Base-by-base conservation (phyloP, 805 yeast genomes). In the Maudiozyma pseudohumilis region DNA sequence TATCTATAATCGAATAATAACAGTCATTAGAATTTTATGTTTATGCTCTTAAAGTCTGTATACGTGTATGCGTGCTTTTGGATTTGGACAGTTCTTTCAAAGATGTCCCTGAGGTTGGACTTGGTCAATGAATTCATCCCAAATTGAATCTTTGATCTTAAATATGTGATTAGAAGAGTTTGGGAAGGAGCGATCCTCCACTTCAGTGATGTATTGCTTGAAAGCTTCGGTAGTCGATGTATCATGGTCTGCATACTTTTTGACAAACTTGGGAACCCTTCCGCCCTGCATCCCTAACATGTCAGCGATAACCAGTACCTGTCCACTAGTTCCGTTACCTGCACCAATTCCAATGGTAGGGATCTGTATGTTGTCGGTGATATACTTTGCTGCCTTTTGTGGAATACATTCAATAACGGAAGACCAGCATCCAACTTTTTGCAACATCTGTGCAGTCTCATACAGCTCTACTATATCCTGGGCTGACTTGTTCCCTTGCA, bases 271-370 rank as follows among this genome's bases (percentile, higher is more conserved):
- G 2, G 83, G 82, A 17, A 59, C 54, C 32, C 62, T 65, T 0
- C 70, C 69, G 31, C 75, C 75, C 2, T 61, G 65, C 83, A 80
- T 74, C 1, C 96, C 96, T 23, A 89, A 63, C 61, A 84, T 52
- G 55, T 89, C 98, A 4, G 84, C 74, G 57, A 82, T 77, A 0
- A 89, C 98, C 27, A 89, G 67, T 1, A 89, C 95, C 58, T 92
- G 97, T 0, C 95, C 97, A 25, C 83, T 74, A 7, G 89, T 80
- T 7, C 63, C 63, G 17, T 76, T 73, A 0, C 98, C 97, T 0
- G 97, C 96, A 4, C 98, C 98, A 34, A 89, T 89, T 3, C 98
- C 98, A 46, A 89, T 87, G 1, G 94, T 83, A 0, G 97, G 96
- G 1, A 89, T 66, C 1, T 55, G 35, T 23, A 87, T 55, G 11